Percentiles rank a stretch among this genome's conserved stretches.
Conservation (phyloP, 176 grass and related monocot genomes). For the Musa itinerans region DNA sequence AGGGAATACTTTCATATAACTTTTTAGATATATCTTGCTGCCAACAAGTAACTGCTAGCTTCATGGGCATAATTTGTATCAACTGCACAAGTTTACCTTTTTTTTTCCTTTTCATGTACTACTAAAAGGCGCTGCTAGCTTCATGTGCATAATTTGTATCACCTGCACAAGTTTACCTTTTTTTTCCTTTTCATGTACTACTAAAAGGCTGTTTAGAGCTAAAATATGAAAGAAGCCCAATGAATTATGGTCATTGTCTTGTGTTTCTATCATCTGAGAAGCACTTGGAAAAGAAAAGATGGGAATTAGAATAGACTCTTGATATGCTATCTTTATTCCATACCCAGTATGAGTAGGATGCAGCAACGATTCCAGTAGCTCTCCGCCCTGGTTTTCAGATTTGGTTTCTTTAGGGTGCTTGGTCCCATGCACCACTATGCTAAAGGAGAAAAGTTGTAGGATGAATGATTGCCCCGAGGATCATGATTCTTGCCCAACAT, state of each 20-base stretch:
- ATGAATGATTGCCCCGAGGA: not conserved
- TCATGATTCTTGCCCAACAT: constrained; percentile 9
- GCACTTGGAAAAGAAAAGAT: not conserved
- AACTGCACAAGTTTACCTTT: not conserved
- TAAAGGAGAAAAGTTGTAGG: constrained; percentile 13
- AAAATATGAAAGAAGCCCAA: not conserved
- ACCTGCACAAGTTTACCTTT: not conserved
- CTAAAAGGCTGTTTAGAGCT: not conserved
- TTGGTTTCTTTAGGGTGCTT: constrained; percentile 3
- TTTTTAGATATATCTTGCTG: not conserved
- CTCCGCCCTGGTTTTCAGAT: not conserved
- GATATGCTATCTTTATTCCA: constrained; percentile 8
- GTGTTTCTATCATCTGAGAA: not conserved
- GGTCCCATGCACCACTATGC: constrained; percentile 12
- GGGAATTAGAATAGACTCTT: not conserved
- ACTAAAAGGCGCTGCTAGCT: not conserved
- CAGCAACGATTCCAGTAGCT: not conserved
- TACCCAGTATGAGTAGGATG: constrained; percentile 1
- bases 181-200: not conserved
- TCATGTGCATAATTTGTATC: not conserved
- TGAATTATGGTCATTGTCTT: not conserved
- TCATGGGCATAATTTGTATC: not conserved
- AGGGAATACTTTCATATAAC: not conserved
- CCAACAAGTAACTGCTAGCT: not conserved
- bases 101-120: too few relatives aligned